Conservation (phyloP, 2,329 filamentous ascomycete species). For the Cladosporium halotolerans region DNA sequence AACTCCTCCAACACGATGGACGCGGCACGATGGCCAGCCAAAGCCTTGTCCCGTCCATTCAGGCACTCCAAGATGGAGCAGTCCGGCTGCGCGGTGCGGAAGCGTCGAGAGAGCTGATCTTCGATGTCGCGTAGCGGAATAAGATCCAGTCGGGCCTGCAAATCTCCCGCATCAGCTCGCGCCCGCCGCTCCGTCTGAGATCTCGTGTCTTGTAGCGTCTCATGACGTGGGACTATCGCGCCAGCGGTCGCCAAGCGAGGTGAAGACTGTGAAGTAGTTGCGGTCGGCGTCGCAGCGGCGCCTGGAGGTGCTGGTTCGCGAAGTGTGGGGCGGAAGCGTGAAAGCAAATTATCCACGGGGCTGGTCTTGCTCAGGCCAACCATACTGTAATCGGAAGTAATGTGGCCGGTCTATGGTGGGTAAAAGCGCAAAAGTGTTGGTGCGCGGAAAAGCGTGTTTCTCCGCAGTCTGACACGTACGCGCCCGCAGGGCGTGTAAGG, state of each 20-base stretch:
- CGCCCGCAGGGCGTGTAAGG: not conserved
- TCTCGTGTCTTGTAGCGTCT: not conserved
- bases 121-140: not conserved
- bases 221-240: not conserved
- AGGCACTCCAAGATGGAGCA: not conserved
- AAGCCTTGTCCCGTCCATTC: not conserved
- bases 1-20: not conserved
- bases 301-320: not conserved
- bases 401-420: not conserved
- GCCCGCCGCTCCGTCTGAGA: not conserved
- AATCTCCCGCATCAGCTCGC: not conserved
- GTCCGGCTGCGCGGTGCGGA: not conserved
- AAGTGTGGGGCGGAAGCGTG: not conserved
- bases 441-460: not conserved
- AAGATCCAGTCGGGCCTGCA: not conserved
- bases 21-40: not conserved
- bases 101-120: conserved; percentile 1
- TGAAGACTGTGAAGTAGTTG: not conserved
- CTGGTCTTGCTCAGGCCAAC: not conserved
- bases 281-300: not conserved
- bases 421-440: not conserved
- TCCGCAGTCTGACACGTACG: not conserved
- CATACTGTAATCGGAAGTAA: not conserved
- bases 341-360: not conserved
- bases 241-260: not conserved